Evolutionary conservation across 495 filamentous ascomycete genomes (phyloP), one percentile per base, ranked within the genome.

Genomic region (Aspergillus panamensis): DNA sequence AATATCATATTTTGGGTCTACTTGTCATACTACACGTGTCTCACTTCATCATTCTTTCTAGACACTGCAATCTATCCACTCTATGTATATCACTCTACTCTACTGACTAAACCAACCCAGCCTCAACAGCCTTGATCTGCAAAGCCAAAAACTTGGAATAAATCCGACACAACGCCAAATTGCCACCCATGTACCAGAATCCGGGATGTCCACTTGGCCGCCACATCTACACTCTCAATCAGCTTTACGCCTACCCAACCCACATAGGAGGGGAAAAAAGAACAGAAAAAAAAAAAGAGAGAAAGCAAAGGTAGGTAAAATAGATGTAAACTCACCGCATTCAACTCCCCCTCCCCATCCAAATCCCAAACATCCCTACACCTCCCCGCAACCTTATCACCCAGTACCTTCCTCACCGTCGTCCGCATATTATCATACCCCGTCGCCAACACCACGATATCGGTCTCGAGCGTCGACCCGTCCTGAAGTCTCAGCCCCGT

Each of bases 101-200:
- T 6, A 10, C 6, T 8, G 25, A n/a, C n/a, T 20, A 32, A 19
- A 65, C 59, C 49, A 62, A 54, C 0, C 83, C 85, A 53, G 79
- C 78, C 61, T 90, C 79, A 20, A 80, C 67, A 0, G 80, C 88
- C 69, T 87, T 89, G 53, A 92, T 87, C 73, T 91, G 88, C 64
- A 94, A 66, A 7, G 88, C 90, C 62, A 92, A 62, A 42, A 89
- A 65, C 56, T 83, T 82, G 2, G 87, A 90, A 57, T 80, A 89
- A 51, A 86, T 87, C 30, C 90, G 81, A 47, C 84, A 87, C 52
- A 92, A 62, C 1, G 87, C 87, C 31, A 93, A 68, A 66, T 89
- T 92, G 1, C 91, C 90, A 0, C 88, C 90, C 66, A 90, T 86
- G 66, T 86, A 86, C 88, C 88, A 96, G 56, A 93, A 84, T 0